A percentile compares a stretch with the other conserved stretches of the same genome.
phyloP scores from a whole-genome alignment of 1,139 yeast species.

The Schwanniomyces etchellsii region DNA sequence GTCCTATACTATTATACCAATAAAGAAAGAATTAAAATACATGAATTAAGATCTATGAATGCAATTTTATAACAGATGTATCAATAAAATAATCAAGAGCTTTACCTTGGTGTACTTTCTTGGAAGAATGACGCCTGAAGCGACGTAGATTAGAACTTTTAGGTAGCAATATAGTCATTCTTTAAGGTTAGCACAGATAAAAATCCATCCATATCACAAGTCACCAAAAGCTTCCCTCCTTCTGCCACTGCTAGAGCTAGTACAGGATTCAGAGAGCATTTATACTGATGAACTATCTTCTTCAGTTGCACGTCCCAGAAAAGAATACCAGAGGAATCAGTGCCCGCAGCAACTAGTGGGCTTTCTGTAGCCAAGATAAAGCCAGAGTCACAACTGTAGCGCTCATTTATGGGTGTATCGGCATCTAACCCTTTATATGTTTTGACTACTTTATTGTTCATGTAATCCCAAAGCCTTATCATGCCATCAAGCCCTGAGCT shows the following conservation, averaged over 20 bases:
- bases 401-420: constrained; percentile 30
- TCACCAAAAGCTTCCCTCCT: constrained; percentile 33
- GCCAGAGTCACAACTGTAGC: constrained; percentile 43
- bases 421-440: constrained; percentile 46
- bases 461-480: constrained; percentile 76
- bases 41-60: too few relatives aligned
- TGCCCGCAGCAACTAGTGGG: constrained; percentile 58
- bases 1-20: too few relatives aligned
- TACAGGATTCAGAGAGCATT: constrained; percentile 32
- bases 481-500: constrained; percentile 80
- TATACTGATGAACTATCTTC: constrained; percentile 35
- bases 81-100: too few relatives aligned
- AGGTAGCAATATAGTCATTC: constrained; percentile 5
- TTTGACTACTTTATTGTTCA: constrained; percentile 71
- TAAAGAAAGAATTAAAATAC: too few relatives aligned
- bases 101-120: too few relatives aligned
- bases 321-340: constrained; percentile 53
- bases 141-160: too few relatives aligned
- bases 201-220: constrained; percentile 26
- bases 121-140: too few relatives aligned
- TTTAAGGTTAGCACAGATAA: constrained; percentile 21
- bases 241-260: constrained; percentile 41
- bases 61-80: too few relatives aligned
- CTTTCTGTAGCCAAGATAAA: constrained; percentile 31
- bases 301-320: constrained; percentile 77